These are phyloP conservation scores for Pichia exigua DNA, from an alignment of 805 yeast genomes.

Conservation along the genomic window DNA sequence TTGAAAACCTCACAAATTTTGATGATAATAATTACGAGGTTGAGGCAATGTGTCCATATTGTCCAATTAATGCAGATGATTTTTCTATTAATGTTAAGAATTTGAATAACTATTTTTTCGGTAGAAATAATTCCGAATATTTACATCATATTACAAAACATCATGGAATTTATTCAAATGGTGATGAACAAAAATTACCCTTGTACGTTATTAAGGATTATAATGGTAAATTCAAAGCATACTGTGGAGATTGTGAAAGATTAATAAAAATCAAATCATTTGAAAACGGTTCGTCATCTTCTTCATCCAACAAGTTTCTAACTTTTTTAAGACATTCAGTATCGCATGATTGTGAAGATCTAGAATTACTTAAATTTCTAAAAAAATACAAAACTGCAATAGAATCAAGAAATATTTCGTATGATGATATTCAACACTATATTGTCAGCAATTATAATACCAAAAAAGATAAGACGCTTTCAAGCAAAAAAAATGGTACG, in stretches of 20 bases:
- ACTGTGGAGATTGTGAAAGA: conserved; percentile 19
- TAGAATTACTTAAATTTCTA: not conserved
- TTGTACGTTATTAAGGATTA: conserved; percentile 14
- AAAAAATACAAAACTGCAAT: not conserved
- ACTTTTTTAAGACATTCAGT: conserved; percentile 25
- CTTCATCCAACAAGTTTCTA: conserved; percentile 15
- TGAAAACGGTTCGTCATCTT: not conserved
- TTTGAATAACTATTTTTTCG: conserved; percentile 18
- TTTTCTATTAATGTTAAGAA: not conserved
- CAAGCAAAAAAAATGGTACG: not conserved
- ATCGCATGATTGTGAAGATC: conserved; percentile 12
- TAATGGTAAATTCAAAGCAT: conserved; percentile 14
- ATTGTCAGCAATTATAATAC: not conserved
- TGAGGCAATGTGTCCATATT: conserved; percentile 26
- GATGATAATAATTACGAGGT: conserved; percentile 14
- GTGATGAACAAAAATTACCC: conserved; percentile 22
- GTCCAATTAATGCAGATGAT: conserved; percentile 10
- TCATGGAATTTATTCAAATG: conserved; percentile 27
- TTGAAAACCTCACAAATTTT: conserved; percentile 6
- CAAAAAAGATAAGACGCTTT: not conserved
- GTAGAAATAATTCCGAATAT: conserved; percentile 25
- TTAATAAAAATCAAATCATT: conserved; percentile 16
- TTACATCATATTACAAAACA: conserved; percentile 28
- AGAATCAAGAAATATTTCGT: not conserved
- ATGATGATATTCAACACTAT: not conserved